Percentiles rank a stretch among this genome's conserved stretches.
phyloP scores from a whole-genome alignment of 768 basidiomycete species.

The Mycena sanguinolenta region DNA sequence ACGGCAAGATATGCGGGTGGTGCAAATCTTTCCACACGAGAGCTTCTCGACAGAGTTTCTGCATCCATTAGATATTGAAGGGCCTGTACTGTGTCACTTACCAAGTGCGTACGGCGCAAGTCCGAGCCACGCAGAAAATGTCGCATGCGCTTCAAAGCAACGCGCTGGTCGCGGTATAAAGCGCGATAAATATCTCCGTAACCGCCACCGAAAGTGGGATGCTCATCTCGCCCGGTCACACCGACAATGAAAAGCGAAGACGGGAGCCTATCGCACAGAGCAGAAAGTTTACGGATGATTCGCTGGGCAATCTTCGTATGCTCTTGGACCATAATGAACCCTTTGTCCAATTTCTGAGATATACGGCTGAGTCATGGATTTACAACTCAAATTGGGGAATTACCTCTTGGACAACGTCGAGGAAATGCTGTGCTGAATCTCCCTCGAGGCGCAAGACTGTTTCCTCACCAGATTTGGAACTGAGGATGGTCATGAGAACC shows the following conservation, averaged over 20 bases:
- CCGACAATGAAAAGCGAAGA: conserved; percentile 33
- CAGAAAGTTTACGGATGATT: conserved; percentile 35
- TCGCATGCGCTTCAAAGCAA: conserved; percentile 20
- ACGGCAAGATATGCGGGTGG: conserved; percentile 46
- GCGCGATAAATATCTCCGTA: conserved; percentile 40
- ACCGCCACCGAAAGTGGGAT: conserved; percentile 36
- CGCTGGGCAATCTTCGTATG: conserved; percentile 25
- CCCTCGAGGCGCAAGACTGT: conserved; percentile 5
- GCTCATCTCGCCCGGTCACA: conserved; percentile 19
- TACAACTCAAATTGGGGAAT: not conserved
- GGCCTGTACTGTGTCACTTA: not conserved
- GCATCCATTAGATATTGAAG: not conserved
- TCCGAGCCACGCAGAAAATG: conserved; percentile 3
- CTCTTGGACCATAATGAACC: not conserved
- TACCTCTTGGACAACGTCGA: conserved; percentile 21
- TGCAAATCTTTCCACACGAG: conserved; percentile 45
- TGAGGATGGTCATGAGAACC: conserved; percentile 3
- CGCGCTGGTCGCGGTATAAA: not conserved
- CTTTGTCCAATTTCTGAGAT: conserved; percentile 11
- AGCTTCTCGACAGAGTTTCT: conserved; percentile 47
- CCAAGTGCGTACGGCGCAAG: conserved; percentile 15
- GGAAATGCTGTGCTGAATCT: conserved; percentile 16
- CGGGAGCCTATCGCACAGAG: conserved; percentile 33
- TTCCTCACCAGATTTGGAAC: conserved; percentile 9
- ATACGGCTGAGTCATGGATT: not conserved